These are phyloP conservation scores for Lepiota brunneoincarnata DNA, from an alignment of 768 basidiomycete species.

Conservation along the genomic window DNA sequence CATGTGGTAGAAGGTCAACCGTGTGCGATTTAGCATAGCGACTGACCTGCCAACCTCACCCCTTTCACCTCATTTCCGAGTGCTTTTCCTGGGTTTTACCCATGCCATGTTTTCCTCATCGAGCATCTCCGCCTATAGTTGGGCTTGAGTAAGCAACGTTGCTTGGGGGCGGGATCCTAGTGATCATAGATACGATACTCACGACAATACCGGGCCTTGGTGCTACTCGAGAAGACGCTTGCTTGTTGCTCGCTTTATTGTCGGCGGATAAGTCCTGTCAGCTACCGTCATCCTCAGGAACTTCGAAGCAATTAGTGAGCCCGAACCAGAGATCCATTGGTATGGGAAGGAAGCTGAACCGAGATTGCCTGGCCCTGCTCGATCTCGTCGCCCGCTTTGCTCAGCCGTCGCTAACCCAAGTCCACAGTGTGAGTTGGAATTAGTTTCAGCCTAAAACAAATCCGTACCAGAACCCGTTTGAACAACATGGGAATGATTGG, in stretches of 20 bases:
- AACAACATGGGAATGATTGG: not conserved
- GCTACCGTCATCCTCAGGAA: not conserved
- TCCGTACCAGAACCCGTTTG: not conserved
- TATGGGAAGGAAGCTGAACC: not conserved
- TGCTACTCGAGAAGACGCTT: not conserved
- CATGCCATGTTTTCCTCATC: constrained; percentile 17
- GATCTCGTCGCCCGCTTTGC: not conserved
- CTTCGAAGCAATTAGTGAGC: not conserved
- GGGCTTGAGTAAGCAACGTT: not conserved
- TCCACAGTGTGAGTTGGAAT: not conserved
- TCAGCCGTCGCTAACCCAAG: not conserved
- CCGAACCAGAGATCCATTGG: not conserved
- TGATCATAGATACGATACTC: not conserved
- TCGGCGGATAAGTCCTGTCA: not conserved
- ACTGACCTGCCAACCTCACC: not conserved
- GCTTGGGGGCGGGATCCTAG: not conserved
- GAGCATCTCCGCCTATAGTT: constrained; percentile 13
- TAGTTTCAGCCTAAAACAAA: too few relatives aligned
- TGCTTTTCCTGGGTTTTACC: constrained; percentile 7
- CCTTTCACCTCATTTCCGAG: not conserved
- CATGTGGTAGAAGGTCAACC: too few relatives aligned
- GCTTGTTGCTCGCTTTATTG: not conserved
- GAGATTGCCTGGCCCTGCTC: not conserved
- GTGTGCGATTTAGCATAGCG: too few relatives aligned
- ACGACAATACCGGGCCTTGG: not conserved